Evolutionary conservation across 805 yeast species (phyloP).

Genomic region (Saccharomycopsis malanga): DNA sequence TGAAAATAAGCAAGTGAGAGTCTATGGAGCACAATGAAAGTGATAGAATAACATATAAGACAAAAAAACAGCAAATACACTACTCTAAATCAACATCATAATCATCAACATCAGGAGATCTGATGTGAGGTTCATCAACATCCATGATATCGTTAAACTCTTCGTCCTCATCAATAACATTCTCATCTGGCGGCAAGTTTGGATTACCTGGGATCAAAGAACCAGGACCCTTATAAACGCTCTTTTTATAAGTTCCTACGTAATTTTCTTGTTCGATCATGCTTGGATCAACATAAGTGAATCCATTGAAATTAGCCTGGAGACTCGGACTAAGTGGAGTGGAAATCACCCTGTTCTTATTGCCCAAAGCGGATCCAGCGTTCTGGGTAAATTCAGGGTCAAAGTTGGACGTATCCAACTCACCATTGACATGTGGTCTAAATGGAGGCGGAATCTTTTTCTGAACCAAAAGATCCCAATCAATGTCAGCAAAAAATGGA

Average conservation of each 20-base stretch:
- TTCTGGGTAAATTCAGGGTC: conserved; percentile 97
- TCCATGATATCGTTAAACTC: conserved; percentile 36
- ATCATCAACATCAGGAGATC: conserved; percentile 20
- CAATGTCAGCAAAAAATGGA: conserved; percentile 84
- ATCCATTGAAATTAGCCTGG: conserved; percentile 95
- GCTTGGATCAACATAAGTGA: conserved; percentile 92
- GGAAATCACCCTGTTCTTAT: conserved; percentile 11
- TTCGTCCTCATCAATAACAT: conserved; percentile 67
- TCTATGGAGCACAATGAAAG: not conserved
- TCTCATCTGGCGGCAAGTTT: conserved; percentile 74
- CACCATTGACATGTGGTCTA: conserved; percentile 86
- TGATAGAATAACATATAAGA: not conserved
- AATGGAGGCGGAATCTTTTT: conserved; percentile 94
- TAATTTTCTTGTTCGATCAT: conserved; percentile 67
- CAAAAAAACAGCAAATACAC: not conserved
- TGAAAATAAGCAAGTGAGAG: no score
- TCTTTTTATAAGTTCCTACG: conserved; percentile 30
- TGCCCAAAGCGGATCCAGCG: conserved; percentile 64
- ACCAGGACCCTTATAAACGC: conserved; percentile 45
- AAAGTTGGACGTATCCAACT: conserved; percentile 92
- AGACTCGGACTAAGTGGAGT: conserved; percentile 92
- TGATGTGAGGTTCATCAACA: conserved; percentile 24
- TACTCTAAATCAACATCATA: conserved; percentile 20
- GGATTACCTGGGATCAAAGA: conserved; percentile 77
- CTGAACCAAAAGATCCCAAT: conserved; percentile 73